phyloP scores from a whole-genome alignment of 1,139 yeast genomes.

The Pichia sp. region DNA sequence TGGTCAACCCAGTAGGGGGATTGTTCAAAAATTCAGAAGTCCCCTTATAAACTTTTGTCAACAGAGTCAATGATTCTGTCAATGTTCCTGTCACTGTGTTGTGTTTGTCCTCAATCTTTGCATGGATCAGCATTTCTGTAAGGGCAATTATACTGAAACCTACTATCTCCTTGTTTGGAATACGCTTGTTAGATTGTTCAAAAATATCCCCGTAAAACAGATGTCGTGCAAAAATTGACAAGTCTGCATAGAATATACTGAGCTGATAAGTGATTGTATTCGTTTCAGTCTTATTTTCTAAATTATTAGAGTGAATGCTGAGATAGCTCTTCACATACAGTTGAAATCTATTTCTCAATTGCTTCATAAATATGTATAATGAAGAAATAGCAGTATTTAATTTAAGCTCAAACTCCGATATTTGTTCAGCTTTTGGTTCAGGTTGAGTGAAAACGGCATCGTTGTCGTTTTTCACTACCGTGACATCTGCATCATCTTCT shows the following conservation, averaged over 20 bases:
- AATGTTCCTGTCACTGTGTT: constrained; percentile 50
- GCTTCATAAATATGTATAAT: constrained; percentile 9
- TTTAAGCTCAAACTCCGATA: constrained; percentile 5
- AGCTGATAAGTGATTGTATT: constrained; percentile 6
- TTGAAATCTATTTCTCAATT: constrained; percentile 21
- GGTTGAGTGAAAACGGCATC: constrained; percentile 4
- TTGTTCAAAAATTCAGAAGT: constrained; percentile 42
- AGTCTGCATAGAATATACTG: not conserved
- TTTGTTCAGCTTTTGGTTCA: constrained; percentile 1
- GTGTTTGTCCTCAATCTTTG: constrained; percentile 60
- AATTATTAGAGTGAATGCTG: not conserved
- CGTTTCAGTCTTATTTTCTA: not conserved
- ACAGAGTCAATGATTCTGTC: constrained; percentile 52
- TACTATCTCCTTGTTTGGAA: constrained; percentile 52
- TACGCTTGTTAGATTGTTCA: constrained; percentile 56
- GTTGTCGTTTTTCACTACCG: constrained; percentile 12
- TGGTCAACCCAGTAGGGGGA: constrained; percentile 27
- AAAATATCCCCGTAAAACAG: constrained; percentile 43
- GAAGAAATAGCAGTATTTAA: constrained; percentile 3
- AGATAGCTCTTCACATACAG: constrained; percentile 22
- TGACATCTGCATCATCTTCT: constrained; percentile 9
- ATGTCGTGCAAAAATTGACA: not conserved
- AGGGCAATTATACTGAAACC: constrained; percentile 65
- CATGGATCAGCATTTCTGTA: constrained; percentile 53
- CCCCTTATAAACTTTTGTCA: constrained; percentile 58